Evolutionary conservation across 441 rosid genomes (phyloP).

Genomic region (Mallotus repandus): DNA sequence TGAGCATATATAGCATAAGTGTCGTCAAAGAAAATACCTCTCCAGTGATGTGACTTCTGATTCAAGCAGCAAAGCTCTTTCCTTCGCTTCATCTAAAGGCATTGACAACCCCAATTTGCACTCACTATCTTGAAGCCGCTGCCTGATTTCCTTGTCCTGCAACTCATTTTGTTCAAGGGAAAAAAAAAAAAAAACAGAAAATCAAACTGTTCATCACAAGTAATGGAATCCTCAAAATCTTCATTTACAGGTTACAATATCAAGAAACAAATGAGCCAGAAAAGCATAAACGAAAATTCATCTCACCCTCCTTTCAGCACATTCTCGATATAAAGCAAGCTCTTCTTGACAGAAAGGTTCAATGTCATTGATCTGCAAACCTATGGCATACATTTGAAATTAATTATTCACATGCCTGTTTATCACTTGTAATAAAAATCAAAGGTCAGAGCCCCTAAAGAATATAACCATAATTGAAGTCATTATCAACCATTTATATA

Average conservation of each 20-base stretch:
- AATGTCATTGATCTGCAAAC: slow-evolving; percentile 83
- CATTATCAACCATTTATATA: not conserved
- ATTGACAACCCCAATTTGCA: slow-evolving; percentile 82
- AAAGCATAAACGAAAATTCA: slow-evolving; percentile 2
- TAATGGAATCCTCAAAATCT: slow-evolving; percentile 1
- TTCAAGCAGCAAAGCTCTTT: slow-evolving; percentile 71
- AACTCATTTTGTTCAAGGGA: slow-evolving; percentile 22
- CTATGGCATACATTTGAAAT: slow-evolving; percentile 36
- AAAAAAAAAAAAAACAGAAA: not conserved
- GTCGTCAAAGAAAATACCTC: slow-evolving; percentile 48
- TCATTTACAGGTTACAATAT: slow-evolving; percentile 13
- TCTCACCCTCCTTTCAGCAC: slow-evolving; percentile 81
- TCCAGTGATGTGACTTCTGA: slow-evolving; percentile 76
- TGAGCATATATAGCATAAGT: not conserved
- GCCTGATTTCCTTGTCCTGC: slow-evolving; percentile 86
- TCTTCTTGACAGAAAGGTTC: slow-evolving; percentile 98
- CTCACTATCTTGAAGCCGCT: slow-evolving; percentile 82
- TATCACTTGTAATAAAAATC: not conserved
- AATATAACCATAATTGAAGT: not conserved
- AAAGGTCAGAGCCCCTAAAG: not conserved
- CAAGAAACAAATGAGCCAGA: not conserved
- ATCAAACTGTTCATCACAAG: slow-evolving; percentile 12
- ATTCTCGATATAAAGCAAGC: slow-evolving; percentile 70
- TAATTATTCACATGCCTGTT: not conserved
- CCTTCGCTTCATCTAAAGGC: slow-evolving; percentile 76